Percentiles rank a stretch among this genome's conserved stretches.
These are phyloP conservation scores for Straminergon stramineum DNA, from an alignment of 225 moss, liverwort and hornwort genomes.

Conservation along the genomic window DNA sequence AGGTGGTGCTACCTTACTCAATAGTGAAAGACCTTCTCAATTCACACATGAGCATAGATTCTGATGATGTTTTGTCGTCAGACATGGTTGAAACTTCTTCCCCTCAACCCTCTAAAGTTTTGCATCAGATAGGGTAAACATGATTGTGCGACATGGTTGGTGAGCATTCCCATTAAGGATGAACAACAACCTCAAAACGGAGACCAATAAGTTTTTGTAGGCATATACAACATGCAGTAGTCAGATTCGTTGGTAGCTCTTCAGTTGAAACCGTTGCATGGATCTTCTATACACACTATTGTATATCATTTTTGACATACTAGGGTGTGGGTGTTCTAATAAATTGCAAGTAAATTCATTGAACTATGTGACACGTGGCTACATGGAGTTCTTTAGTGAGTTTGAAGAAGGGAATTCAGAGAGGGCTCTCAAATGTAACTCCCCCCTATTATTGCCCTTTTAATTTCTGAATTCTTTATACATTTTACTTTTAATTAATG, in stretches of 20 bases:
- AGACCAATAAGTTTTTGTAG: too few relatives aligned
- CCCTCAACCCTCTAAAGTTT: accelerated
- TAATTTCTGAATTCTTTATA: neutral
- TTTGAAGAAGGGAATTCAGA: accelerated
- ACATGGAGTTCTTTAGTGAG: accelerated
- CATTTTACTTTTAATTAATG: neutral
- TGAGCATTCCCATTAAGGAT: accelerated
- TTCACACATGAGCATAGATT: accelerated
- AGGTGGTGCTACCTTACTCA: neutral
- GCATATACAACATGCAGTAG: too few relatives aligned
- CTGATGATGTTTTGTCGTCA: neutral
- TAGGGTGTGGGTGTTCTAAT: accelerated
- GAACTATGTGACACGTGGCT: accelerated
- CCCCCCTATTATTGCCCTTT: neutral
- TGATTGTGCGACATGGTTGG: accelerated
- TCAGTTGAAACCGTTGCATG: too few relatives aligned
- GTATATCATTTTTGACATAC: accelerated
- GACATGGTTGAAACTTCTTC: accelerated
- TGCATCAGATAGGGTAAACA: accelerated
- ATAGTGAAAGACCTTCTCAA: accelerated
- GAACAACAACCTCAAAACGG: accelerated
- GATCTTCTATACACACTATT: too few relatives aligned
- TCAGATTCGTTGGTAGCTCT: too few relatives aligned
- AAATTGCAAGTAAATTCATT: neutral
- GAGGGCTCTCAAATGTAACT: accelerated